Conservation (phyloP, 169 alveolate species). For the Eimeria sp. region DNA sequence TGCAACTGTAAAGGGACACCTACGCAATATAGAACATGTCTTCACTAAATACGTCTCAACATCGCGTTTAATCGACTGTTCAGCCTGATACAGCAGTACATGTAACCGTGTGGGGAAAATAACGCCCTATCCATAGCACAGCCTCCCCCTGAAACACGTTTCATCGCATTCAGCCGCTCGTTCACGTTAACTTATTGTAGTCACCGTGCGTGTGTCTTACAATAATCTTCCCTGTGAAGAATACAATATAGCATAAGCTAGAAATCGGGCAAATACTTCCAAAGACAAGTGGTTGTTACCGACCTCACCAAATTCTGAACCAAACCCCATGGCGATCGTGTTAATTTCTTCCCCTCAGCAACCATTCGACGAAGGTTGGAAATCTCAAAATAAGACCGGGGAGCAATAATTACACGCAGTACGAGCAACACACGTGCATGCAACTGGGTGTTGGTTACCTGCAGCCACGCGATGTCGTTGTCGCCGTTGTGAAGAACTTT, state of each 20-base stretch:
- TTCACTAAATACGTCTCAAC: too few species aligned
- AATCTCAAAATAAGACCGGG: background rate
- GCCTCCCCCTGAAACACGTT: too few species aligned
- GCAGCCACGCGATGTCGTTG: slow-evolving; percentile 94
- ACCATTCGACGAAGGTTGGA: background rate
- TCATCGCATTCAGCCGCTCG: too few species aligned
- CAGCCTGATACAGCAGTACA: too few species aligned
- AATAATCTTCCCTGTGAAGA: too few species aligned
- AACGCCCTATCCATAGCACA: too few species aligned
- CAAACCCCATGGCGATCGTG: background rate
- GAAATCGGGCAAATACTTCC: background rate
- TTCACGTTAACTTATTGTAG: too few species aligned
- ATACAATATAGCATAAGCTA: background rate
- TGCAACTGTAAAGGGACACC: too few species aligned
- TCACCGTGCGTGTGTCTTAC: too few species aligned
- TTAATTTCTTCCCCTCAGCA: background rate
- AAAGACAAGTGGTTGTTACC: background rate
- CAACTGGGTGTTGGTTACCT: slow-evolving; percentile 13
- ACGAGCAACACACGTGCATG: background rate
- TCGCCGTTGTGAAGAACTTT: slow-evolving; percentile 96
- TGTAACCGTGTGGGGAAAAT: too few species aligned
- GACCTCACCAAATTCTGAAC: background rate
- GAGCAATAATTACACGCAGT: background rate
- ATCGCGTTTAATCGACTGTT: too few species aligned
- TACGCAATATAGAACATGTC: too few species aligned